Evolutionary conservation across 2,329 filamentous ascomycete species (phyloP).

Genomic region (Neoascochyta sp.): DNA sequence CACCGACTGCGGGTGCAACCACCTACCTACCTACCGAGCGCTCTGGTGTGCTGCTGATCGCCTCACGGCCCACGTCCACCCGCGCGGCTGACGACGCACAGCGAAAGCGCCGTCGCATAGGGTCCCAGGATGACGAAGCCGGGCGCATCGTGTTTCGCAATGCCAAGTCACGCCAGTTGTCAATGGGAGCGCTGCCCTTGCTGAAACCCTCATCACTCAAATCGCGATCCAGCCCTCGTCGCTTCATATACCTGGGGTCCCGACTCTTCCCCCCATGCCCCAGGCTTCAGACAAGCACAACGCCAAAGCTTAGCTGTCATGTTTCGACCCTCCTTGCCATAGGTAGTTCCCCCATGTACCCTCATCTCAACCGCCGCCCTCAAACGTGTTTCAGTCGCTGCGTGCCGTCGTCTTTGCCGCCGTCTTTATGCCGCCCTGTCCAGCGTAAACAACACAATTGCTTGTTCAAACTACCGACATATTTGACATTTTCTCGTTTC

Average conservation of each 20-base stretch:
- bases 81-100: conserved; percentile 9
- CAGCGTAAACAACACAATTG: background rate
- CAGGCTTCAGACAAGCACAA: conserved; percentile 22
- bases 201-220: background rate
- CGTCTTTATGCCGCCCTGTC: conserved; percentile 1
- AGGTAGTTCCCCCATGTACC: no score
- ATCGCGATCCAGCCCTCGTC: background rate
- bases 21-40: no score
- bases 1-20: no score
- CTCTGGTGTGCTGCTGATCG: no score
- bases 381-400: conserved; percentile 3
- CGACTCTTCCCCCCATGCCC: conserved; percentile 8
- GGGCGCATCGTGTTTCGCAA: conserved; percentile 19
- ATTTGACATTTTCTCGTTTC: no score
- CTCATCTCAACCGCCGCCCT: no score
- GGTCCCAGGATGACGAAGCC: conserved; percentile 17
- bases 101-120: conserved; percentile 10
- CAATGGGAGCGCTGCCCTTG: background rate
- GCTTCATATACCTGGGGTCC: conserved; percentile 2
- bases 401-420: no score
- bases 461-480: no score
- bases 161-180: conserved; percentile 24
- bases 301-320: conserved; percentile 25
- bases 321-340: conserved; percentile 4
- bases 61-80: no score